Conservation (phyloP, 768 basidiomycete genomes). For the Coprinellus aureogranulatus region DNA sequence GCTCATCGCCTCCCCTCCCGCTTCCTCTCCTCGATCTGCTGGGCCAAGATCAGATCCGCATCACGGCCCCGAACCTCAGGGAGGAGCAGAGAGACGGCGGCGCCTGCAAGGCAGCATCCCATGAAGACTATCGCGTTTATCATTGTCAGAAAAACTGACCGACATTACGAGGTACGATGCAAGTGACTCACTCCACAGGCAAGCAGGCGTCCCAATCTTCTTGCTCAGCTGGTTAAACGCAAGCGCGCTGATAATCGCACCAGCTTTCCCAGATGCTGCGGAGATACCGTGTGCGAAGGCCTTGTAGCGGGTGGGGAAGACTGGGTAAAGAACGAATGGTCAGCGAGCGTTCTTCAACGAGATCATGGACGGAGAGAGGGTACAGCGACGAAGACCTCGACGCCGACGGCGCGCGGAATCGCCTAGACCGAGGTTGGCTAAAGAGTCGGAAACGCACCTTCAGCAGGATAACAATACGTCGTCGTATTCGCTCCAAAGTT, state of each 20-base stretch:
- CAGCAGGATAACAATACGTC: constrained; percentile 68
- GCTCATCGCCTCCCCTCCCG: background rate
- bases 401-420: background rate
- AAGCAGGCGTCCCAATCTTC: constrained; percentile 59
- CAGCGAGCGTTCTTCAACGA: background rate
- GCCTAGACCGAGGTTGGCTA: background rate
- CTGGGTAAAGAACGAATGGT: constrained; percentile 15
- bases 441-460: constrained; percentile 25
- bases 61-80: constrained; percentile 42
- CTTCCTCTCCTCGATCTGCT: constrained; percentile 27
- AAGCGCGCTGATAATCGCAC: constrained; percentile 75
- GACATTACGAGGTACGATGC: background rate
- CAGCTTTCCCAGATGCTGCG: constrained; percentile 71
- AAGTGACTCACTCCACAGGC: constrained; percentile 69
- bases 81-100: constrained; percentile 36
- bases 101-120: constrained; percentile 59
- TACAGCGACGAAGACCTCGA: too few species aligned
- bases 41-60: constrained; percentile 33
- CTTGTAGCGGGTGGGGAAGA: constrained; percentile 75
- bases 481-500: constrained; percentile 77
- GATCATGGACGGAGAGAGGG: too few species aligned
- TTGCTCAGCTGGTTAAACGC: constrained; percentile 64
- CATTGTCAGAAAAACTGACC: background rate
- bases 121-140: constrained; percentile 58
- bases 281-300: constrained; percentile 74